These are phyloP conservation scores for Xenosphaeropsis pyriputrescens DNA, from an alignment of 2,329 filamentous ascomycete genomes.

Conservation along the genomic window DNA sequence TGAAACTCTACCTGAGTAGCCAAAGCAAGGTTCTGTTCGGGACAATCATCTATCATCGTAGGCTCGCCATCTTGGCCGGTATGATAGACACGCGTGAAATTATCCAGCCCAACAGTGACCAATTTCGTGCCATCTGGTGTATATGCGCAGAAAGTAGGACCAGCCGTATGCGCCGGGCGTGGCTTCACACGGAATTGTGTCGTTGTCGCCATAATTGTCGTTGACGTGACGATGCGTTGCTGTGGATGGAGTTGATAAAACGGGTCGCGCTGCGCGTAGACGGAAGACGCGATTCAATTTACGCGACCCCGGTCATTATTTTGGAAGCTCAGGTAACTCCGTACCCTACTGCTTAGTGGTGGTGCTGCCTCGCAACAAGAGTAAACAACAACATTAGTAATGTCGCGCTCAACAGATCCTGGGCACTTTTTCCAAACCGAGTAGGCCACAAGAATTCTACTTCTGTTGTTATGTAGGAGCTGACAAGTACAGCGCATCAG, in stretches of 20 bases:
- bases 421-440: slow-evolving; percentile 89
- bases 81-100: slow-evolving; percentile 82
- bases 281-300: slow-evolving; percentile 7
- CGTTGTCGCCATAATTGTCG: slow-evolving; percentile 15
- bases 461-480: not conserved
- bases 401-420: slow-evolving; percentile 57
- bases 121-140: slow-evolving; percentile 78
- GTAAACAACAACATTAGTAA: slow-evolving; percentile 15
- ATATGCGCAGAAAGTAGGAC: slow-evolving; percentile 76
- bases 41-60: slow-evolving; percentile 78
- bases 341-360: not conserved
- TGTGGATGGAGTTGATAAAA: slow-evolving; percentile 1
- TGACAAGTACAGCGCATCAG: slow-evolving; percentile 9
- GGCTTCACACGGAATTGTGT: slow-evolving; percentile 35
- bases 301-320: slow-evolving; percentile 6
- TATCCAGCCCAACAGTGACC: slow-evolving; percentile 86
- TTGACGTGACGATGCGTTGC: slow-evolving; percentile 4
- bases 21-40: slow-evolving; percentile 72
- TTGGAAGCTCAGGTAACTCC: not conserved
- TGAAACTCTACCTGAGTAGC: slow-evolving; percentile 35
- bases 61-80: slow-evolving; percentile 89
- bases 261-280: not conserved
- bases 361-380: no score
- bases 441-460: slow-evolving; percentile 29
- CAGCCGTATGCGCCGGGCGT: slow-evolving; percentile 66